phyloP scores from a whole-genome alignment of 805 yeast species.

The Torulaspora quercuum region DNA sequence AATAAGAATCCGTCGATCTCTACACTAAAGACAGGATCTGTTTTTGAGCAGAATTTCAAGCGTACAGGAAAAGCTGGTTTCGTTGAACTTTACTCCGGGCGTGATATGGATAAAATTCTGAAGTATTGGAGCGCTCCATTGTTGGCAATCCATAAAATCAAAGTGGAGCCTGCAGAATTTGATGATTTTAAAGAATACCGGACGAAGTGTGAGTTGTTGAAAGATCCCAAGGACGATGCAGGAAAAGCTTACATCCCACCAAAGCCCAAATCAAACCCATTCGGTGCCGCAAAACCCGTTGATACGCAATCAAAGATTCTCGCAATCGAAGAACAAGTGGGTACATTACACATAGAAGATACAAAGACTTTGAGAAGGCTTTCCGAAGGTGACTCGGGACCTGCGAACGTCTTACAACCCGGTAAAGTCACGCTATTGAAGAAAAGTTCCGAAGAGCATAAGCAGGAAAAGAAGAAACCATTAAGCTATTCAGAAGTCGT shows the following conservation, averaged over 20 bases:
- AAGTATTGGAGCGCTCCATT: conserved; percentile 33
- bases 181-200: conserved; percentile 40
- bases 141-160: conserved; percentile 38
- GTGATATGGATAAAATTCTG: conserved; percentile 37
- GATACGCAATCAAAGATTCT: conserved; percentile 63
- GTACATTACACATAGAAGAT: conserved; percentile 43
- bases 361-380: conserved; percentile 37
- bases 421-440: conserved; percentile 23
- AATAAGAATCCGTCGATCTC: conserved; percentile 61
- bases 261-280: conserved; percentile 57
- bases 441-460: conserved; percentile 18
- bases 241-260: conserved; percentile 25
- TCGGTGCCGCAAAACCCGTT: conserved; percentile 84
- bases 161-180: conserved; percentile 38
- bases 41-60: conserved; percentile 55
- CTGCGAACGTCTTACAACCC: conserved; percentile 10
- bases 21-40: conserved; percentile 49
- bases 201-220: conserved; percentile 28
- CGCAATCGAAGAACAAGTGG: conserved; percentile 55
- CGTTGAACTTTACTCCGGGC: conserved; percentile 48
- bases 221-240: conserved; percentile 28
- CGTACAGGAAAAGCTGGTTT: conserved; percentile 45
- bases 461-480: conserved; percentile 16
- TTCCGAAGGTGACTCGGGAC: conserved; percentile 20
- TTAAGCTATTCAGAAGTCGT: conserved; percentile 31